phyloP scores from a whole-genome alignment of 371 early-diverging fungal species.

The Coemansia linderi region DNA sequence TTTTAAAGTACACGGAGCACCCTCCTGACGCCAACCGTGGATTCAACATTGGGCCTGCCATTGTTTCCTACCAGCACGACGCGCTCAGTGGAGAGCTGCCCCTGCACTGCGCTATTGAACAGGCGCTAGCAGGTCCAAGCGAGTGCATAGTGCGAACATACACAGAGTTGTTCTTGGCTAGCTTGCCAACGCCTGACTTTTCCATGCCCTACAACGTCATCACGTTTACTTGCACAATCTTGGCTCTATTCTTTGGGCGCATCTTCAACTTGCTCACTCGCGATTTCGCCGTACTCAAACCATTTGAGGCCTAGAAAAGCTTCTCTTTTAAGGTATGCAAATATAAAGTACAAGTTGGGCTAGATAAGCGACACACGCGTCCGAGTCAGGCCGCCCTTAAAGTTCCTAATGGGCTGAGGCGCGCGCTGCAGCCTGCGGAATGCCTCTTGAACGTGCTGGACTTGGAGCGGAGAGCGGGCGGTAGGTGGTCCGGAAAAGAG shows the following conservation, averaged over 20 bases:
- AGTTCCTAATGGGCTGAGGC: constrained; percentile 74
- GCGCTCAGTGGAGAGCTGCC: constrained; percentile 5
- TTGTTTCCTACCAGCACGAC: constrained; percentile 32
- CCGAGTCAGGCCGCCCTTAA: constrained; percentile 74
- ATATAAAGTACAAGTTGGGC: background rate
- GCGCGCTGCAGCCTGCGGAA: constrained; percentile 76
- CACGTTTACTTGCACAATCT: constrained; percentile 91
- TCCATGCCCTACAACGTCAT: constrained; percentile 99
- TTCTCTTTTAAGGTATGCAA: background rate
- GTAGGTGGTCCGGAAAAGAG: constrained; percentile 77
- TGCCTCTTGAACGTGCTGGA: constrained; percentile 90
- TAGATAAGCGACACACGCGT: constrained; percentile 77
- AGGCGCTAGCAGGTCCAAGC: constrained; percentile 11
- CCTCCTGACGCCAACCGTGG: constrained; percentile 96
- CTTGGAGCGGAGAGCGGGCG: constrained; percentile 78
- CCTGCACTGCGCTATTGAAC: constrained; percentile 4
- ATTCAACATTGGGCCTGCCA: constrained; percentile 80
- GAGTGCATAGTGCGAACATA: constrained; percentile 64
- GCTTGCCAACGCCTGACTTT: constrained; percentile 94
- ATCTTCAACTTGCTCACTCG: constrained; percentile 83
- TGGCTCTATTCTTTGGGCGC: constrained; percentile 93
- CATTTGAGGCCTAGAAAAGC: background rate
- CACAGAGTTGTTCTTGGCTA: constrained; percentile 81
- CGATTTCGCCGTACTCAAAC: constrained; percentile 57
- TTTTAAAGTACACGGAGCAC: constrained; percentile 92